Conservation (phyloP, 1,284 basidiomycete species). For the Tausonia pullulans region DNA sequence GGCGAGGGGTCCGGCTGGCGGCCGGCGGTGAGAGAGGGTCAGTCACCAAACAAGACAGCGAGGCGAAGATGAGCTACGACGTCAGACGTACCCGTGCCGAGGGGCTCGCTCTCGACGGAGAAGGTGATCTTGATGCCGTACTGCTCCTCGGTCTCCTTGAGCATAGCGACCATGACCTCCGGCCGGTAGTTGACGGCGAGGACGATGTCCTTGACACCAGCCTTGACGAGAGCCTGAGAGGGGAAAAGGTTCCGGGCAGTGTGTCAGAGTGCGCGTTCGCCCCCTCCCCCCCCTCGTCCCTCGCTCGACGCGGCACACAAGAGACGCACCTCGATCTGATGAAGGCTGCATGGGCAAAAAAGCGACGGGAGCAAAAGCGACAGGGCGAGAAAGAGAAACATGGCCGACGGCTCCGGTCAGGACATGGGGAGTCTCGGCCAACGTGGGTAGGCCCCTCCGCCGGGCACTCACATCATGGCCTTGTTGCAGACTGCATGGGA, state of each 20-base stretch:
- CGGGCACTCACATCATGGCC: conserved; percentile 15
- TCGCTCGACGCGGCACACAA: background rate
- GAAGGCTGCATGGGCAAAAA: conserved; percentile 29
- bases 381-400: background rate
- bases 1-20: conserved; percentile 41
- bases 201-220: conserved; percentile 44
- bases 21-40: background rate
- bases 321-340: conserved; percentile 38
- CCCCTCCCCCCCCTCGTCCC: no score
- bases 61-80: background rate
- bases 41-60: background rate
- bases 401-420: background rate
- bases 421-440: background rate
- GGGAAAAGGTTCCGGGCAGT: background rate
- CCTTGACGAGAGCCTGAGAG: conserved; percentile 38
- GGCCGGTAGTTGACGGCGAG: conserved; percentile 45
- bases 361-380: background rate
- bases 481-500: conserved; percentile 15
- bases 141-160: conserved; percentile 43
- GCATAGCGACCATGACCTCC: conserved; percentile 43
- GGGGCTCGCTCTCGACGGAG: conserved; percentile 41
- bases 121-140: conserved; percentile 44
- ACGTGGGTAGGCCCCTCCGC: background rate
- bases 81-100: conserved; percentile 39
- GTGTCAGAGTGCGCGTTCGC: no score